Base-by-base conservation (phyloP, 1,139 yeast genomes). In the Geotrichum bryndzae region DNA sequence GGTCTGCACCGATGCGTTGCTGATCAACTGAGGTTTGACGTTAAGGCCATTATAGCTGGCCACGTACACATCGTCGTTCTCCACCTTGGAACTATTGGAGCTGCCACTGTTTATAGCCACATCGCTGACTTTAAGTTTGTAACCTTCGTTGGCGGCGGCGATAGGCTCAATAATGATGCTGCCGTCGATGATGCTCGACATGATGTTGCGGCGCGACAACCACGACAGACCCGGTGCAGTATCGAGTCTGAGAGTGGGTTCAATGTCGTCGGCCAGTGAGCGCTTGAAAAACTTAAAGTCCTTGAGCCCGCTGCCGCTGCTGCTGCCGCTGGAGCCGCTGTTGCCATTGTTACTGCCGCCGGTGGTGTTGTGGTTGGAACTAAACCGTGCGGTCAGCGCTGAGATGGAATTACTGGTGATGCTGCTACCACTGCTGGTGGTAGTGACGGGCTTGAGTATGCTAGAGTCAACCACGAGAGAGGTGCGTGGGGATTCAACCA, bases 151-250 rank as follows among this genome's bases (percentile, higher is more conserved):
- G 48, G 88, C 82, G 0, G 94, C 96, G 61, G 91, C 86, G 15
- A 92, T 82, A 0, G 99, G 98, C 73, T 91, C 97, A 52, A 94
- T 86, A 15, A 85, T 81, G 7, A 90, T 91, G 56, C 87, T 81
- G 5, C 96, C 96, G 60, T 91, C 97, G 52, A 88, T 80, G 66
- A 92, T 80, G 46, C 86, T 82, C 59, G 79, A 76, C 82, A 91
- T 79, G 65, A 90, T 81, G 53, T 84, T 79, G 68, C 86, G 80
- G 65, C 83, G 79, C 51, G 80, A 81, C 59, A 84, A 76, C 84
- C 86, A 84, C 46, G 85, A 80, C 60, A 86, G 73, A 11, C 85
- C 86, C 1, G 87, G 84, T 0, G 90, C 85, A 56, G 74, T 71
- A 63, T 86, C 90, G 23, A 87, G 73, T 60, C 84, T 78, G 53